A percentile compares a stretch with the other conserved stretches of the same genome.
phyloP scores from a whole-genome alignment of 768 basidiomycete genomes.

The Leccinellum luteum region DNA sequence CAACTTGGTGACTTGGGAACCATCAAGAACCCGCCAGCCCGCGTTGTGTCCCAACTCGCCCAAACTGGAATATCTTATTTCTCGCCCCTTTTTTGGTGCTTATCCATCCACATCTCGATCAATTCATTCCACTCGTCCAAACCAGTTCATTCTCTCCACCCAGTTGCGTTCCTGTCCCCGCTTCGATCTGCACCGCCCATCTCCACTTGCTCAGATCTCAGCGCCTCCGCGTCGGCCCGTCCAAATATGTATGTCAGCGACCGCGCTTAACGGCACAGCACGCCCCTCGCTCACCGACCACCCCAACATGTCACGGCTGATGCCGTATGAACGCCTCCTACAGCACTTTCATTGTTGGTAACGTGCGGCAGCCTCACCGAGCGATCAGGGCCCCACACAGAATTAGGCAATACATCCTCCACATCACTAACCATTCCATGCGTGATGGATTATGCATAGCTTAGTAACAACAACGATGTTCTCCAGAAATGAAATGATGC shows the following conservation, averaged over 20 bases:
- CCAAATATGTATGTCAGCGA: not conserved
- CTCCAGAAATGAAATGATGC: conserved; percentile 13
- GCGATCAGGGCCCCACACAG: conserved; percentile 18
- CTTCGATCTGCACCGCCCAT: conserved; percentile 17
- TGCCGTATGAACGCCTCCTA: conserved; percentile 12
- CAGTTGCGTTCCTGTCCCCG: conserved; percentile 2
- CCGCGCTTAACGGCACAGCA: conserved; percentile 2
- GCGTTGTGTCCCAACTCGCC: conserved; percentile 27
- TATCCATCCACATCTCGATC: conserved; percentile 22
- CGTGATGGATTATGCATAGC: not conserved
- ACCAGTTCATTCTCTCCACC: conserved; percentile 8
- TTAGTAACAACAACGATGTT: not conserved
- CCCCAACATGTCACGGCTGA: conserved; percentile 20
- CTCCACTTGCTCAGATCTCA: conserved; percentile 1
- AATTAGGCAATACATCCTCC: not conserved
- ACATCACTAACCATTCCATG: conserved; percentile 8
- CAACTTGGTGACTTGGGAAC: conserved; percentile 25
- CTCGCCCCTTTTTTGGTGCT: conserved; percentile 10
- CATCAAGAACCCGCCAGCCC: conserved; percentile 27
- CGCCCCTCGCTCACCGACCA: not conserved
- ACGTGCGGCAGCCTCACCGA: conserved; percentile 7
- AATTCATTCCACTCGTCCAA: conserved; percentile 14
- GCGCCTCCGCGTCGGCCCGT: conserved; percentile 3
- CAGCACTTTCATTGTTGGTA: not conserved
- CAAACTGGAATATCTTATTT: conserved; percentile 15